phyloP scores from a whole-genome alignment of 73 alveolate genomes.

The Paramecium caudatum region DNA sequence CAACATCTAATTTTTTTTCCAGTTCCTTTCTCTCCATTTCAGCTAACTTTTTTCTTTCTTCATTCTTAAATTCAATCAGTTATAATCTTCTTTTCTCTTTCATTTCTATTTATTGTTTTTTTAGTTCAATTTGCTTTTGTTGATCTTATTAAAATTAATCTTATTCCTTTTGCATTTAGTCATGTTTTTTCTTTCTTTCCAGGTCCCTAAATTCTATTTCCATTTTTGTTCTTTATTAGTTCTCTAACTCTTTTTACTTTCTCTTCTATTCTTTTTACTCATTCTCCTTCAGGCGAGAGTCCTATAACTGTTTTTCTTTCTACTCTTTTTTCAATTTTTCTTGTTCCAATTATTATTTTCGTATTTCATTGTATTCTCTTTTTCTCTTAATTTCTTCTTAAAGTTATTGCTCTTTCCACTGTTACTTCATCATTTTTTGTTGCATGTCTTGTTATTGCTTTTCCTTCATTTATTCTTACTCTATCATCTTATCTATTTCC shows the following conservation, averaged over 20 bases:
- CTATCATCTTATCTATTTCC: slow-evolving; percentile 65
- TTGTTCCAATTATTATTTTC: slow-evolving; percentile 14
- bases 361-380: slow-evolving; percentile 57
- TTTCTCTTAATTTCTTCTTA: slow-evolving; percentile 47
- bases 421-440: slow-evolving; percentile 23
- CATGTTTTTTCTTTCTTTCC: slow-evolving; percentile 48
- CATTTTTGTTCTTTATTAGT: neutral
- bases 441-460: neutral
- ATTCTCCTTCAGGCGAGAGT: neutral
- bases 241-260: slow-evolving; percentile 16
- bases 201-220: slow-evolving; percentile 43
- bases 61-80: neutral
- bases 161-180: slow-evolving; percentile 33
- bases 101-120: slow-evolving; percentile 6
- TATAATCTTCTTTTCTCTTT: slow-evolving; percentile 44
- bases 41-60: slow-evolving; percentile 48
- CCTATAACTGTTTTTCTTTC: slow-evolving; percentile 30
- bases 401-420: slow-evolving; percentile 7
- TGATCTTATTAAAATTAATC: slow-evolving; percentile 38
- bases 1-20: slow-evolving; percentile 28
- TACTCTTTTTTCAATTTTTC: slow-evolving; percentile 23
- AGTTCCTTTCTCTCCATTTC: slow-evolving; percentile 53
- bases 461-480: slow-evolving; percentile 47
- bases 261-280: slow-evolving; percentile 55
- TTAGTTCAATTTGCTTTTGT: slow-evolving; percentile 31